These are phyloP conservation scores for Cyberlindnera japonica DNA, from an alignment of 805 yeast species.

Conservation along the genomic window DNA sequence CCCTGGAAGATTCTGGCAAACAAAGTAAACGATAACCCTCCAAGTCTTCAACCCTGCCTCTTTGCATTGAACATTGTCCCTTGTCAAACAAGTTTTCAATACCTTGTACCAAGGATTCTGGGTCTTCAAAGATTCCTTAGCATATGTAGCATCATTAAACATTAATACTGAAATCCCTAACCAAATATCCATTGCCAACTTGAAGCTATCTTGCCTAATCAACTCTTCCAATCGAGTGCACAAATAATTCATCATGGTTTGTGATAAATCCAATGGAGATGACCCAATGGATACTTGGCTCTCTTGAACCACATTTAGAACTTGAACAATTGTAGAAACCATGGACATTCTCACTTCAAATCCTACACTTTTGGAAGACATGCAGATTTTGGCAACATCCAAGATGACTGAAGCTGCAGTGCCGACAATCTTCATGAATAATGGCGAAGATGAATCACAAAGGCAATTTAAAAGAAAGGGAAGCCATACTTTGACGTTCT, in stretches of 20 bases:
- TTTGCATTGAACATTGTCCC: slow-evolving; percentile 4
- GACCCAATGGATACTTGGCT: slow-evolving; percentile 8
- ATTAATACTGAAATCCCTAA: slow-evolving; percentile 19
- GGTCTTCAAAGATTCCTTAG: not conserved
- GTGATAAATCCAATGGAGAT: slow-evolving; percentile 13
- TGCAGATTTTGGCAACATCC: slow-evolving; percentile 19
- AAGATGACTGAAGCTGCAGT: slow-evolving; percentile 10
- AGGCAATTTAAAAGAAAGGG: slow-evolving; percentile 18
- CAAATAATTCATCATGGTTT: slow-evolving; percentile 10
- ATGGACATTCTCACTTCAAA: slow-evolving; percentile 18
- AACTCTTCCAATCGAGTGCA: slow-evolving; percentile 5
- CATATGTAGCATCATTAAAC: slow-evolving; percentile 9
- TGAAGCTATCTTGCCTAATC: slow-evolving; percentile 3
- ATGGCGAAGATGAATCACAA: slow-evolving; percentile 18
- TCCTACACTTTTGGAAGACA: slow-evolving; percentile 17
- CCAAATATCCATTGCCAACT: slow-evolving; percentile 23
- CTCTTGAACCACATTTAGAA: slow-evolving; percentile 11
- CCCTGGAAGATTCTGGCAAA: slow-evolving; percentile 1
- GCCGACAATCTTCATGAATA: slow-evolving; percentile 11
- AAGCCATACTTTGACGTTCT: slow-evolving; percentile 25
- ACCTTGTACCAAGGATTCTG: slow-evolving; percentile 10
- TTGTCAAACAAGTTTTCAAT: slow-evolving; percentile 1
- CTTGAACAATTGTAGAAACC: slow-evolving; percentile 6
- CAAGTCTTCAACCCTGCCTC: slow-evolving; percentile 13
- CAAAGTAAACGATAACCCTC: slow-evolving; percentile 16